These are phyloP conservation scores for Parastagonospora avenae DNA, from an alignment of 2,329 filamentous ascomycete species.

Conservation along the genomic window DNA sequence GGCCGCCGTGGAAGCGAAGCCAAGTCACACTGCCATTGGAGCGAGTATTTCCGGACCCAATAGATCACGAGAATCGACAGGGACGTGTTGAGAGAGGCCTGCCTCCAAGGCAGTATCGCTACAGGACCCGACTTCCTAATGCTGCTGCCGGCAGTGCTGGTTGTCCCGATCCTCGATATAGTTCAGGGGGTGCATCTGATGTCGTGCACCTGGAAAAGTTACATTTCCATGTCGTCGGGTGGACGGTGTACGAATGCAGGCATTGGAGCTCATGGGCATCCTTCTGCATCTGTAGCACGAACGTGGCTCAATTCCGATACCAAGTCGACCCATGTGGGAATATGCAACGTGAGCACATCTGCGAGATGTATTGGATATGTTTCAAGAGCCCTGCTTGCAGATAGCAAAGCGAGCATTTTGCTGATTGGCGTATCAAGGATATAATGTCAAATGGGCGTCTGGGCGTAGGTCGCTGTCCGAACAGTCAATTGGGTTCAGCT, in stretches of 20 bases:
- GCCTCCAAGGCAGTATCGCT: conserved; percentile 2
- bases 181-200: conserved; percentile 15
- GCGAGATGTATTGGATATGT: conserved; percentile 24
- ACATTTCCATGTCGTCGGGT: conserved; percentile 21
- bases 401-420: conserved; percentile 4
- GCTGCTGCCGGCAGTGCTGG: not conserved
- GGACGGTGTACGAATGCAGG: conserved; percentile 8
- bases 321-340: conserved; percentile 10
- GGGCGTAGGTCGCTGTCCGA: conserved; percentile 21
- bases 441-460: conserved; percentile 5
- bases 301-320: conserved; percentile 29
- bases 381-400: conserved; percentile 12
- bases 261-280: conserved; percentile 23
- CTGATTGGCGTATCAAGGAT: conserved; percentile 9
- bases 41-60: not conserved
- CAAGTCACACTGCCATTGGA: not conserved
- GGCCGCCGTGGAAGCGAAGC: not conserved
- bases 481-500: conserved; percentile 17
- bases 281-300: conserved; percentile 20
- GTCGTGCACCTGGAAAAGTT: conserved; percentile 9
- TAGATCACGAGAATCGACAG: not conserved
- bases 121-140: not conserved
- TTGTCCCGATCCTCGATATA: conserved; percentile 15
- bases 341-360: conserved; percentile 15
- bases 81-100: conserved; percentile 2